phyloP scores from a whole-genome alignment of 495 filamentous ascomycete species.

The Annulohypoxylon nitens region DNA sequence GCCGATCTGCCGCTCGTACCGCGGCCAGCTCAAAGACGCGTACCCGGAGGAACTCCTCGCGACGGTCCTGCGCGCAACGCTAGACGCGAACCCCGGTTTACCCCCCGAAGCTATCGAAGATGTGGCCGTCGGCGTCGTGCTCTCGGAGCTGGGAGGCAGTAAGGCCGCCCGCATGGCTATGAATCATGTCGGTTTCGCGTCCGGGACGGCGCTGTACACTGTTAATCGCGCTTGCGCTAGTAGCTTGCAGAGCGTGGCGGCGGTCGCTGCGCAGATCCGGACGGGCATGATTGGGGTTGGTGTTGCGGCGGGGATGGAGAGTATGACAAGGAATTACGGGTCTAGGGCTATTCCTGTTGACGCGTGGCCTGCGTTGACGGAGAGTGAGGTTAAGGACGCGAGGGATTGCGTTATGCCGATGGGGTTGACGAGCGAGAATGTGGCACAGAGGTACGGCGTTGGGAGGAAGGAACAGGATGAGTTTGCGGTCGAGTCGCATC shows the following conservation, averaged over 20 bases:
- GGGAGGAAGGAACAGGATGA: constrained; percentile 81
- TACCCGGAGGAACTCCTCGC: constrained; percentile 91
- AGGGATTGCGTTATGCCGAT: constrained; percentile 92
- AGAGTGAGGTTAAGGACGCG: constrained; percentile 74
- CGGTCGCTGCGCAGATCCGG: constrained; percentile 76
- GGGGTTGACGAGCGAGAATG: constrained; percentile 94
- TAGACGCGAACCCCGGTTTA: constrained; percentile 80
- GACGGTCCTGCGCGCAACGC: constrained; percentile 83
- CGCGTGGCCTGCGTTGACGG: constrained; percentile 79
- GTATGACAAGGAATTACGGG: constrained; percentile 92
- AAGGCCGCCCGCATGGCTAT: constrained; percentile 94
- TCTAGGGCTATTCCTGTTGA: constrained; percentile 83
- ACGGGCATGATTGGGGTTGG: constrained; percentile 80
- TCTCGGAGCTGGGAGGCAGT: constrained; percentile 89
- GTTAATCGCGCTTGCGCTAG: constrained; percentile 89
- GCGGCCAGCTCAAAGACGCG: constrained; percentile 86
- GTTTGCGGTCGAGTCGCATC: constrained; percentile 81
- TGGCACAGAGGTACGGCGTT: constrained; percentile 82
- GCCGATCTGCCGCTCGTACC: constrained; percentile 82
- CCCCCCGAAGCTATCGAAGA: constrained; percentile 80
- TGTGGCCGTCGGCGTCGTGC: constrained; percentile 86
- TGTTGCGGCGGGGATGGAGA: constrained; percentile 91
- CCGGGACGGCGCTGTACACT: constrained; percentile 79
- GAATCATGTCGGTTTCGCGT: constrained; percentile 83
- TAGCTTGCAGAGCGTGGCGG: constrained; percentile 79